Conservation (phyloP, 371 early-diverging fungal species). For the Paraphysoderma sedebokerense region DNA sequence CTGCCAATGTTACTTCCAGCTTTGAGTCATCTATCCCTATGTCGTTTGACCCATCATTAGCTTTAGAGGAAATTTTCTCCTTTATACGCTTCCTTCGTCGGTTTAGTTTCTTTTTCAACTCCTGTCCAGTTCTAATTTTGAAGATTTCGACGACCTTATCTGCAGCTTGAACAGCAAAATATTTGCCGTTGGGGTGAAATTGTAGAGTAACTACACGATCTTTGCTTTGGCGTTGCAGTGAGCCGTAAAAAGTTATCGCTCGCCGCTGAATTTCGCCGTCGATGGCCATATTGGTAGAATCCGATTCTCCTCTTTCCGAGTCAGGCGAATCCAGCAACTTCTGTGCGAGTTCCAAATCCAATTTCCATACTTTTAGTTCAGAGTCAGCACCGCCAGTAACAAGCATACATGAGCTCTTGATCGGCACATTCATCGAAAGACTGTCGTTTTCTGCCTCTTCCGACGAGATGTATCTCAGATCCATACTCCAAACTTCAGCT, state of each 20-base stretch:
- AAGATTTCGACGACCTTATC: constrained; percentile 73
- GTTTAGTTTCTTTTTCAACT: constrained; percentile 59
- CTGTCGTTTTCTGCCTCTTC: constrained; percentile 5
- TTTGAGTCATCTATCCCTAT: constrained; percentile 9
- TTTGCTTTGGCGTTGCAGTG: constrained; percentile 55
- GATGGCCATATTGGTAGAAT: not conserved
- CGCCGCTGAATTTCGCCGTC: not conserved
- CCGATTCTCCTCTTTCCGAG: constrained; percentile 2
- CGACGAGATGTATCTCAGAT: not conserved
- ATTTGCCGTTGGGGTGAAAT: constrained; percentile 56
- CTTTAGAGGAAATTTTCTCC: constrained; percentile 43
- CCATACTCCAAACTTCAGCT: constrained; percentile 76
- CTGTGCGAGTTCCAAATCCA: constrained; percentile 28
- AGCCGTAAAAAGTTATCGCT: constrained; percentile 49
- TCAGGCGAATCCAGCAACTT: constrained; percentile 2
- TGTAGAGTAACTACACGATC: constrained; percentile 57
- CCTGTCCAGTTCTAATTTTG: constrained; percentile 49
- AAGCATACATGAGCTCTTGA: constrained; percentile 34
- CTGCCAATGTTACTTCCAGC: constrained; percentile 37
- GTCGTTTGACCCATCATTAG: constrained; percentile 6
- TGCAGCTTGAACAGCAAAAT: constrained; percentile 54
- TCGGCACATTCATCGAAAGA: constrained; percentile 40
- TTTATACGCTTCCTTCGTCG: constrained; percentile 61
- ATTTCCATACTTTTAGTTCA: constrained; percentile 69
- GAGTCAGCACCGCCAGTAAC: constrained; percentile 76